These are phyloP conservation scores for Corymbia calophylla DNA, from an alignment of 441 rosid genomes.

Conservation along the genomic window DNA sequence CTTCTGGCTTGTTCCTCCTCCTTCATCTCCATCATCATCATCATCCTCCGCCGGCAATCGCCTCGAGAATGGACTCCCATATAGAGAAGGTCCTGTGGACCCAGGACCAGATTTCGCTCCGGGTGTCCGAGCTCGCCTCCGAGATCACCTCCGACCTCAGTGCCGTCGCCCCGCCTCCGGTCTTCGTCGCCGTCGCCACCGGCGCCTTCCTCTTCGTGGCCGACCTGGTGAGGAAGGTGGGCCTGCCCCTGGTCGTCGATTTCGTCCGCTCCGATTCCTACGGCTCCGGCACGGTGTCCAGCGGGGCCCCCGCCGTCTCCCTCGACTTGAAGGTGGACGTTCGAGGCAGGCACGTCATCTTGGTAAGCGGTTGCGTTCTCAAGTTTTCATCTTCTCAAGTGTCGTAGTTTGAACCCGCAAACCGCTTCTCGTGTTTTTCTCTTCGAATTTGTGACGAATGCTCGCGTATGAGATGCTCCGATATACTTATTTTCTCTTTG, in stretches of 20 bases:
- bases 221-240: conserved; percentile 61
- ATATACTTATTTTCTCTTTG: background rate
- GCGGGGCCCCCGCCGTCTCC: conserved; percentile 49
- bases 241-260: conserved; percentile 57
- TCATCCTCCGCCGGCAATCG: background rate
- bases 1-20: background rate
- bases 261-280: conserved; percentile 69
- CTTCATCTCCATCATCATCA: background rate
- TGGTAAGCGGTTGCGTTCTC: conserved; percentile 28
- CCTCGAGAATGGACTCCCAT: conserved; percentile 32
- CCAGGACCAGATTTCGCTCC: conserved; percentile 38
- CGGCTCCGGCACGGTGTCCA: conserved; percentile 52
- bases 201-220: conserved; percentile 84
- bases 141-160: conserved; percentile 44
- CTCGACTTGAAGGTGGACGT: conserved; percentile 65
- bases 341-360: conserved; percentile 51
- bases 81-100: conserved; percentile 57
- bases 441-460: background rate
- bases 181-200: conserved; percentile 68
- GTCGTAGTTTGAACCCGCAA: background rate
- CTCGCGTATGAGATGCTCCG: background rate
- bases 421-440: background rate
- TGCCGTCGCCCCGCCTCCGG: conserved; percentile 30
- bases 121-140: conserved; percentile 57
- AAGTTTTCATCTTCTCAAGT: background rate